Percentiles rank a stretch among this genome's conserved stretches.
These are phyloP conservation scores for Suillus placidus DNA, from an alignment of 768 basidiomycete species.

Conservation along the genomic window DNA sequence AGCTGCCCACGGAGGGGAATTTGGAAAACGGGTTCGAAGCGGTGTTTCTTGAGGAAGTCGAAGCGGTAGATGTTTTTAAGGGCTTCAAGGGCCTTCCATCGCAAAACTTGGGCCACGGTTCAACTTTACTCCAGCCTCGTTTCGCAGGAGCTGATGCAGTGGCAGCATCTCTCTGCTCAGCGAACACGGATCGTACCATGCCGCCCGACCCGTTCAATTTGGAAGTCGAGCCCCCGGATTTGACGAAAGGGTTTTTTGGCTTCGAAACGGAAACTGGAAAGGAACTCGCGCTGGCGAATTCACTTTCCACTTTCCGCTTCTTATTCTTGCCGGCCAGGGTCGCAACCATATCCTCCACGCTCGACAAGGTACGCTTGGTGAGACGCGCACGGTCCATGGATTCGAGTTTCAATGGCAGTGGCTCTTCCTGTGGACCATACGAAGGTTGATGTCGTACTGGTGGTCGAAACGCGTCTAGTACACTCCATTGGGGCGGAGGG, in stretches of 20 bases:
- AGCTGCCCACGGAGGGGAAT: neutral
- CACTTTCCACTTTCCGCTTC: slow-evolving; percentile 24
- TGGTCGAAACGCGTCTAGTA: slow-evolving; percentile 4
- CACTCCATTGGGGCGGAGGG: slow-evolving; percentile 30
- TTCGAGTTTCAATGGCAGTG: slow-evolving; percentile 5
- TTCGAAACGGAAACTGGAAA: slow-evolving; percentile 1
- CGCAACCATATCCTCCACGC: slow-evolving; percentile 22
- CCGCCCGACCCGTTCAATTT: neutral
- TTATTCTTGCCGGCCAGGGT: slow-evolving; percentile 22
- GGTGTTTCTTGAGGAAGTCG: no score
- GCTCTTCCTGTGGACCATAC: neutral
- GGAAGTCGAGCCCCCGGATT: neutral
- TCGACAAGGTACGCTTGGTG: slow-evolving; percentile 26
- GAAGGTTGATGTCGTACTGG: neutral
- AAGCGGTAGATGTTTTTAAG: neutral
- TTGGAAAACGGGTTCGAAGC: neutral
- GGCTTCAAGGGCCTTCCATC: neutral
- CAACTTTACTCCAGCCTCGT: neutral
- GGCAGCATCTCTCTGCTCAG: slow-evolving; percentile 6
- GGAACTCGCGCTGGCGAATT: slow-evolving; percentile 21
- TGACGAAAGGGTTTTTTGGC: slow-evolving; percentile 28
- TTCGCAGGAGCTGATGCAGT: neutral
- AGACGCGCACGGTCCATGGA: slow-evolving; percentile 29
- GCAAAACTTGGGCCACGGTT: slow-evolving; percentile 1
- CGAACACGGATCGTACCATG: slow-evolving; percentile 19